Base-by-base conservation (phyloP, 208 protist genomes). In the Wallacemonas sp. region DNA sequence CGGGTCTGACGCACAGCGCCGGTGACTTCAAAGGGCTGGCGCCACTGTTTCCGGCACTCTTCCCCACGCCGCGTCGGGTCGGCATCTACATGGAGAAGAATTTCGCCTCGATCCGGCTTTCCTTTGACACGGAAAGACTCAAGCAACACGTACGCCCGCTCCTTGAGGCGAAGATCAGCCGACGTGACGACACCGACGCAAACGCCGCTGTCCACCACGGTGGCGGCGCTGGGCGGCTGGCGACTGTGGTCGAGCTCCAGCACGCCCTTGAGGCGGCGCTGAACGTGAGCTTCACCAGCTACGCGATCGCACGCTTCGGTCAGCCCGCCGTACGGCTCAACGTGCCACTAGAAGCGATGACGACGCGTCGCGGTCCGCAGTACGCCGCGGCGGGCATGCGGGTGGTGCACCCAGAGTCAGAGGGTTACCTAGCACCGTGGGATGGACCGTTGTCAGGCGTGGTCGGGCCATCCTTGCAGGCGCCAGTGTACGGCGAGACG, bases 1-100 rank as follows among this genome's bases (percentile, higher is more conserved):
- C 87, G 26, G 87, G 87, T 17, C 73, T 93, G 36, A 93, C 87
- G 37, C 87, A 93, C 76, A 88, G 79, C 55, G 66, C 82, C n/a
- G 76, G 67, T 52, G 68, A 68, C 33, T 83, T 89, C 54, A 37
- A 52, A 34, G 74, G 69, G 13, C 41, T 89, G 0, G 45, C 68
- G 30, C 65, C 61, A 29, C n/a, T 91, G 10, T 34, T 93, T 9
- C 73, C 60, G 5, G 66, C 59, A 2, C 27, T 87, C 37, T 86
- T 91, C 46, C 72, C 78, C 10, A 72, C 68, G 0, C 63, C 72
- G 13, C 72, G 87, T 1, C 82, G 81, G 13, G 41, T 89, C 3
- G 75, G 73, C 0, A 50, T 84, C 30, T 93, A 91, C 71, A 69
- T 89, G 44, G 79, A 82, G 32, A 72, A 79, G 39, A 93, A 93